These are phyloP conservation scores for Sporisorium sorghi DNA, from an alignment of 1,284 basidiomycete species.

Conservation along the genomic window DNA sequence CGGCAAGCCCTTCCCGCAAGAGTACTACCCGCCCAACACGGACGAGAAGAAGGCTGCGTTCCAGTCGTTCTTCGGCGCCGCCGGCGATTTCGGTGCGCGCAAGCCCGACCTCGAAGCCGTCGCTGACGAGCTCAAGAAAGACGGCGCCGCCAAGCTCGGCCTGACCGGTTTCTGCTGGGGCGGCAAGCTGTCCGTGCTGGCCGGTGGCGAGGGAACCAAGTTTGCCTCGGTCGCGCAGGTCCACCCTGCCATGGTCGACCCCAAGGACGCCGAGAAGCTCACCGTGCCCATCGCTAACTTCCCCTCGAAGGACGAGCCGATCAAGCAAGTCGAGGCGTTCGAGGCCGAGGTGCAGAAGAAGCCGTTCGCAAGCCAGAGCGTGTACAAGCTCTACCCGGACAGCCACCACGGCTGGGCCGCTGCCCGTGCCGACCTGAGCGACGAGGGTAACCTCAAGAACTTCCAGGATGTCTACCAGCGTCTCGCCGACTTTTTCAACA, in stretches of 20 bases:
- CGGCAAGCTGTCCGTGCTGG: conserved; percentile 52
- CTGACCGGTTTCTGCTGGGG: conserved; percentile 72
- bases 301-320: conserved; percentile 76
- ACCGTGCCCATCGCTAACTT: conserved; percentile 76
- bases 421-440: conserved; percentile 76
- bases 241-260: conserved; percentile 73
- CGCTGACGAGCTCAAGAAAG: conserved; percentile 72
- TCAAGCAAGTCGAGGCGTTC: conserved; percentile 72
- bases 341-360: conserved; percentile 70
- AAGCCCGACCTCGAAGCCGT: conserved; percentile 73
- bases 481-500: conserved; percentile 54
- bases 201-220: conserved; percentile 49
- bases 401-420: conserved; percentile 77
- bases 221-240: conserved; percentile 56
- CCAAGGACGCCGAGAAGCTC: conserved; percentile 73
- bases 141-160: conserved; percentile 73
- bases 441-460: conserved; percentile 77
- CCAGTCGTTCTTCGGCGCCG: conserved; percentile 70
- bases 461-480: conserved; percentile 76
- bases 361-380: conserved; percentile 73
- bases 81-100: conserved; percentile 71
- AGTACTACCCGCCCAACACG: conserved; percentile 73
- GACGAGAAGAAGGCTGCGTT: conserved; percentile 71
- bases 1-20: conserved; percentile 72
- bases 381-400: conserved; percentile 73